Conservation (phyloP, 345 rosid genomes). For the Citrus unshiu region DNA sequence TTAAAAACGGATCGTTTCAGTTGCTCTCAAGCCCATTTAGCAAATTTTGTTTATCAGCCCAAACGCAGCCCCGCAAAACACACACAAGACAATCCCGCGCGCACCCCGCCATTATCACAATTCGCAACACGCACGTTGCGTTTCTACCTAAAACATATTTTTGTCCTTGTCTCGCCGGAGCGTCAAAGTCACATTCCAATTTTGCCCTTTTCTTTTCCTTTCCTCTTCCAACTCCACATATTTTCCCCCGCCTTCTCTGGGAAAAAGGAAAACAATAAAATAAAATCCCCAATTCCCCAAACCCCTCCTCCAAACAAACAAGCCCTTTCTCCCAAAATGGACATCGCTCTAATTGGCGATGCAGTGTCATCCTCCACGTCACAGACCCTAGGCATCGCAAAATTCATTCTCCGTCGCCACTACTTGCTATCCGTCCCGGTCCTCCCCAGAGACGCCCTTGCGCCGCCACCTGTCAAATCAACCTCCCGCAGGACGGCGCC, state of each 20-base stretch:
- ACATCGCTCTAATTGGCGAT: constrained; percentile 48
- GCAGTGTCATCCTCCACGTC: constrained; percentile 35
- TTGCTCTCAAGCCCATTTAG: no score
- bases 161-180: no score
- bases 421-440: constrained; percentile 34
- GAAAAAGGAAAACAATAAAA: no score
- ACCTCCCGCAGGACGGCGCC: constrained; percentile 35
- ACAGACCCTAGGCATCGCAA: constrained; percentile 53
- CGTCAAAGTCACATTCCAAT: neutral
- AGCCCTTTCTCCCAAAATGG: constrained; percentile 34
- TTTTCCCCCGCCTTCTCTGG: constrained; percentile 10
- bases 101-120: no score
- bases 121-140: no score
- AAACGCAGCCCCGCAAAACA: no score
- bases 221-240: no score
- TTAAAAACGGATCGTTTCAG: no score
- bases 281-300: neutral
- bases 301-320: neutral
- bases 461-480: constrained; percentile 53
- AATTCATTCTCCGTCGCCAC: constrained; percentile 33
- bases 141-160: no score
- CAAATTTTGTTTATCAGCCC: no score
- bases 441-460: constrained; percentile 39
- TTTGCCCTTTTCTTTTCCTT: no score
- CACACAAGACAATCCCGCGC: no score